Conservation (phyloP, 306 rosid species). For the Gynostemma pentaphyllum region DNA sequence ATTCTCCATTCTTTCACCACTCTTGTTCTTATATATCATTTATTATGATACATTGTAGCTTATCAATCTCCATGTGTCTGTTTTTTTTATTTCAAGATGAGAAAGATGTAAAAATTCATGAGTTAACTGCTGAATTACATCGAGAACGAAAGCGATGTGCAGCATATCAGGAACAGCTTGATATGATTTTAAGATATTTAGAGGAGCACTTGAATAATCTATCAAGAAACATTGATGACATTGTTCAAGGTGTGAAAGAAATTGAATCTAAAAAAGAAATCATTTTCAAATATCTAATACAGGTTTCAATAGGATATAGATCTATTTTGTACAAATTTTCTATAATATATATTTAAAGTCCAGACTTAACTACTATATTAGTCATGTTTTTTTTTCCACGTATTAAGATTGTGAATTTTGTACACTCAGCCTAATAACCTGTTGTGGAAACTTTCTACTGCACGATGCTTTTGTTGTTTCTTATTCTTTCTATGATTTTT, state of each 20-base stretch:
- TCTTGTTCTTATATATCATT: not conserved
- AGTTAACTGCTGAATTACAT: slow-evolving; percentile 39
- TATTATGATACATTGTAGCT: not conserved
- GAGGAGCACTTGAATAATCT: slow-evolving; percentile 42
- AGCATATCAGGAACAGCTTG: slow-evolving; percentile 39
- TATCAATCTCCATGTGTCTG: not conserved
- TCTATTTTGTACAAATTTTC: not conserved
- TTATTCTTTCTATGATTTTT: too few species aligned
- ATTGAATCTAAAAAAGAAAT: slow-evolving; percentile 24
- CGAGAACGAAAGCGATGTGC: slow-evolving; percentile 47
- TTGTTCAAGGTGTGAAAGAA: slow-evolving; percentile 35
- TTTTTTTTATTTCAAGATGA: slow-evolving; percentile 29
- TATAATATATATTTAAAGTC: not conserved
- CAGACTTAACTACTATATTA: not conserved
- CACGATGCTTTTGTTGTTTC: too few species aligned
- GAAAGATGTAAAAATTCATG: slow-evolving; percentile 43
- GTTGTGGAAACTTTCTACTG: not conserved
- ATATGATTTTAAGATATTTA: slow-evolving; percentile 31
- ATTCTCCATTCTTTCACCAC: not conserved
- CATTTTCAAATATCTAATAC: slow-evolving; percentile 11
- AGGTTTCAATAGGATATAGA: not conserved
- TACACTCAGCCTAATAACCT: not conserved
- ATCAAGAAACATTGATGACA: slow-evolving; percentile 30
- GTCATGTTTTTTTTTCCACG: not conserved
- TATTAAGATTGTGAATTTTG: not conserved